Base-by-base conservation (phyloP, 768 basidiomycete genomes). In the Psilocybe sp. region DNA sequence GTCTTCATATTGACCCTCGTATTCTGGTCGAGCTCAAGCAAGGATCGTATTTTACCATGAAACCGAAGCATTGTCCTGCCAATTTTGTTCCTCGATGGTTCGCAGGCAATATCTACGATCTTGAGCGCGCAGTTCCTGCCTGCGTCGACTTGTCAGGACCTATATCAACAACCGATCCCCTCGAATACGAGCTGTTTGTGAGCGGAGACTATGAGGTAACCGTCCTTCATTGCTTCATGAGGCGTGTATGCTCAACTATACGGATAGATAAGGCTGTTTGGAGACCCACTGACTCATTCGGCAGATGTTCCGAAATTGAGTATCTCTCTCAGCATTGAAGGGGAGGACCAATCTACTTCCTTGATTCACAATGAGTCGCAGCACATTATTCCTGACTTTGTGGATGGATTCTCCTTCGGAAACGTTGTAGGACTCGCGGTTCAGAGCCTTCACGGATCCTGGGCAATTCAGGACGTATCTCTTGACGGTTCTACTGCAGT, bases 191-290 rank as follows among this genome's bases (percentile, higher is more conserved):
- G 46, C 59, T 94, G 3, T 80, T 88, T 52, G 70, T 95, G 45
- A 87, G 87, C 60, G 90, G 85, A 8, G 84, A 91, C 53, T 95
- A 93, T 60, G 92, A 96, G 77, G 89, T 82, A 53, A 28, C 7
- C n/a, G n/a, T n/a, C 35, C 46, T 50, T 28, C 16, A 37, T 35
- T 52, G 32, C 40, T 18, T 42, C 28, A 28, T 34, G 47, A 41
- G 23, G 45, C 8, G 2, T 41, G 41, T 43, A 43, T 54, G 19
- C 28, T 42, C 47, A 40, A 44, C 44, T 44, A 39, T 37, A 32
- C 31, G 18, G 45, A 7, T 56, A 92, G 87, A 90, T 93, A 49
- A 75, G 92, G 54, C 74, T 93, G 41, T 95, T 92, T 62, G 91
- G 91, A 6, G 88, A 89, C 64, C 89, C 90, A 9, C 67, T 56